phyloP scores from a whole-genome alignment of 2,329 filamentous ascomycete species.

The Pyricularia pennisetigena region DNA sequence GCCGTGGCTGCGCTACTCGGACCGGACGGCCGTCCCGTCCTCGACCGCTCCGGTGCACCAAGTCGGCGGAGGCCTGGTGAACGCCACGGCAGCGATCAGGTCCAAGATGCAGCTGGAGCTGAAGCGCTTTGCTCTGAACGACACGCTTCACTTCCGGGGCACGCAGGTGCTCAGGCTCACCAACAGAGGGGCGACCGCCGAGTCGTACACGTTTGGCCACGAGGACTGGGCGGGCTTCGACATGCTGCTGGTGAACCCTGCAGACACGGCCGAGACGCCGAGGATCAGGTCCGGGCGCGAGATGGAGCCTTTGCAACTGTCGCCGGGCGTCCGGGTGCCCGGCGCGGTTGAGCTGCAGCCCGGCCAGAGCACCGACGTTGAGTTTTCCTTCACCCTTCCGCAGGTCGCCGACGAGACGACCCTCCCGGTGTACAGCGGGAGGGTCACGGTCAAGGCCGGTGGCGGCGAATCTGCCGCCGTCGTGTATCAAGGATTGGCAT shows the following conservation, averaged over 20 bases:
- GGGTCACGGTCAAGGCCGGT: constrained; percentile 18
- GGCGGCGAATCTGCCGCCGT: constrained; percentile 22
- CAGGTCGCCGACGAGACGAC: constrained; percentile 9
- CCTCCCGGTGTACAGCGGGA: constrained; percentile 23
- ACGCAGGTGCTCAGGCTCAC: constrained; percentile 20
- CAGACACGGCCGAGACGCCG: constrained; percentile 5
- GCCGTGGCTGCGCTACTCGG: constrained; percentile 15
- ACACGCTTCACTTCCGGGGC: constrained; percentile 27
- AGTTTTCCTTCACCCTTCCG: constrained; percentile 13
- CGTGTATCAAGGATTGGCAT: constrained; percentile 16
- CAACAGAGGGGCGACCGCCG: constrained; percentile 23
- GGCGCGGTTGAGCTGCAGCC: constrained; percentile 14
- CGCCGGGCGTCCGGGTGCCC: constrained; percentile 2
- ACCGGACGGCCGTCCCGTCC: background rate
- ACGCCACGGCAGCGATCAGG: constrained; percentile 29
- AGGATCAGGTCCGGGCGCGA: background rate
- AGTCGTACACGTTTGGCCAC: constrained; percentile 22
- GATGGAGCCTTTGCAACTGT: constrained; percentile 6
- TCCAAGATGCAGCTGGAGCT: constrained; percentile 25
- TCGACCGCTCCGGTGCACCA: constrained; percentile 17
- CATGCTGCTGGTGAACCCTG: constrained; percentile 11
- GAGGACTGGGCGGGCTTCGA: constrained; percentile 26
- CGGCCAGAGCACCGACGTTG: constrained; percentile 13
- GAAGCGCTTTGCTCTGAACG: constrained; percentile 30
- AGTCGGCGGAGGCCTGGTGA: constrained; percentile 29